Evolutionary conservation across 2,329 filamentous ascomycete species (phyloP).

Genomic region (Fusarium mangiferae): DNA sequence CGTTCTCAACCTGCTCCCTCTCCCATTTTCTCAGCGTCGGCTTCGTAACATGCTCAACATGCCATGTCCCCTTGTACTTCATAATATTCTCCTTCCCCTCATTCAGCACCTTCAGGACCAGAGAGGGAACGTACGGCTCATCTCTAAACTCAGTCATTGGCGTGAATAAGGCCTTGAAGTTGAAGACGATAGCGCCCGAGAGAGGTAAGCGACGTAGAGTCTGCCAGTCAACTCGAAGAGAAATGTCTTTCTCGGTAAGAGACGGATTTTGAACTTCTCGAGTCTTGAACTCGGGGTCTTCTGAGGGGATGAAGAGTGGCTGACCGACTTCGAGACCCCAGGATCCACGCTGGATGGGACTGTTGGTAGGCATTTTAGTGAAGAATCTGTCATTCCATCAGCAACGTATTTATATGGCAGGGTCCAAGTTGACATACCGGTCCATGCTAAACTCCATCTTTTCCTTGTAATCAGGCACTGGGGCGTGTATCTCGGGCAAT

Average conservation of each 20-base stretch:
- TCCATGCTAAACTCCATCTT: slow-evolving; percentile 93
- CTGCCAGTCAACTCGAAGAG: slow-evolving; percentile 88
- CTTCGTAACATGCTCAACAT: slow-evolving; percentile 77
- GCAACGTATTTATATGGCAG: accelerated
- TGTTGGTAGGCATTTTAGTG: slow-evolving; percentile 77
- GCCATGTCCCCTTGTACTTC: slow-evolving; percentile 85
- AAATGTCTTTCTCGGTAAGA: slow-evolving; percentile 67
- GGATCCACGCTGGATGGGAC: slow-evolving; percentile 83
- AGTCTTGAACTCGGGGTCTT: slow-evolving; percentile 70
- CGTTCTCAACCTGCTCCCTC: slow-evolving; percentile 71
- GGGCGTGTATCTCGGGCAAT: slow-evolving; percentile 76
- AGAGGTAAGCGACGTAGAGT: slow-evolving; percentile 82
- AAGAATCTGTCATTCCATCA: slow-evolving; percentile 70
- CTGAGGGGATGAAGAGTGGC: slow-evolving; percentile 79
- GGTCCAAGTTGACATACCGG: slow-evolving; percentile 59
- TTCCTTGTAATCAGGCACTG: slow-evolving; percentile 84
- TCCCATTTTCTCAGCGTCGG: slow-evolving; percentile 72
- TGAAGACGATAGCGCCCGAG: slow-evolving; percentile 81
- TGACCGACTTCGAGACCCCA: slow-evolving; percentile 84
- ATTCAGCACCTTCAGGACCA: slow-evolving; percentile 74
- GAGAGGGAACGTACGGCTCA: slow-evolving; percentile 77
- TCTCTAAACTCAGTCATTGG: slow-evolving; percentile 74
- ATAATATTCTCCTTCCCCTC: slow-evolving; percentile 71
- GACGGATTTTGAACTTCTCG: slow-evolving; percentile 67
- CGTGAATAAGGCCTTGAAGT: slow-evolving; percentile 89